Evolutionary conservation across 2,329 filamentous ascomycete genomes (phyloP).

Genomic region (Ramichloridium luteum): DNA sequence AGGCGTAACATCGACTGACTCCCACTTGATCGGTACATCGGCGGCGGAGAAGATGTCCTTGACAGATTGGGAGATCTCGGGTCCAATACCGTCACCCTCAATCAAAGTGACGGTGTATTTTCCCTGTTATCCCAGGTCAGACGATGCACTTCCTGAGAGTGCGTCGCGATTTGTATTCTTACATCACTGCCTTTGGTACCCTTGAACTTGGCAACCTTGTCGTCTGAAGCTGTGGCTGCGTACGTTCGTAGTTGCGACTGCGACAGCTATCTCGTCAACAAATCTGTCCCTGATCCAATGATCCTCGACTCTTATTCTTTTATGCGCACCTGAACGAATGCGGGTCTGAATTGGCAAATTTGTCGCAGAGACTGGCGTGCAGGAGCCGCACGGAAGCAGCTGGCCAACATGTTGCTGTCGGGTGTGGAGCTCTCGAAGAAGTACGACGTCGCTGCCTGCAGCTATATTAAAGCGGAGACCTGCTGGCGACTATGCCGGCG

Average conservation of each 20-base stretch:
- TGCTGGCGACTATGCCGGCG: conserved; percentile 11
- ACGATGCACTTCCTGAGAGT: too few relatives aligned
- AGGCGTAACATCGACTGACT: conserved; percentile 91
- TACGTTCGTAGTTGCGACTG: conserved; percentile 12
- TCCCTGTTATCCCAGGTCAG: too few relatives aligned
- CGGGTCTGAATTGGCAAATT: conserved; percentile 10
- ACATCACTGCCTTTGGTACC: conserved; percentile 81
- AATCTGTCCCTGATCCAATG: too few relatives aligned
- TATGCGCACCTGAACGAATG: conserved; percentile 12
- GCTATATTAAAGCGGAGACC: too few relatives aligned
- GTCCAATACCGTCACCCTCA: conserved; percentile 97
- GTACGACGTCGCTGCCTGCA: neutral
- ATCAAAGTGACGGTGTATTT: conserved; percentile 95
- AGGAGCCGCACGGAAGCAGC: conserved; percentile 7
- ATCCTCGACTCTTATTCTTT: too few relatives aligned
- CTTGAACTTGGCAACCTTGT: conserved; percentile 83
- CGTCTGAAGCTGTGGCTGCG: conserved; percentile 36
- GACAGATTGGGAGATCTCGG: conserved; percentile 88
- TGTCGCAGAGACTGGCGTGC: conserved; percentile 7
- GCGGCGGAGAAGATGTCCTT: conserved; percentile 98
- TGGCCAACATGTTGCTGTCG: neutral
- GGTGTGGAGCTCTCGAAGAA: too few relatives aligned
- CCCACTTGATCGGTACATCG: conserved; percentile 94
- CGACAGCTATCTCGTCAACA: too few relatives aligned
- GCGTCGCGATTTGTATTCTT: conserved; percentile 40